Conservation (phyloP, 305 asterid species). For the Rubia tinctorum region DNA sequence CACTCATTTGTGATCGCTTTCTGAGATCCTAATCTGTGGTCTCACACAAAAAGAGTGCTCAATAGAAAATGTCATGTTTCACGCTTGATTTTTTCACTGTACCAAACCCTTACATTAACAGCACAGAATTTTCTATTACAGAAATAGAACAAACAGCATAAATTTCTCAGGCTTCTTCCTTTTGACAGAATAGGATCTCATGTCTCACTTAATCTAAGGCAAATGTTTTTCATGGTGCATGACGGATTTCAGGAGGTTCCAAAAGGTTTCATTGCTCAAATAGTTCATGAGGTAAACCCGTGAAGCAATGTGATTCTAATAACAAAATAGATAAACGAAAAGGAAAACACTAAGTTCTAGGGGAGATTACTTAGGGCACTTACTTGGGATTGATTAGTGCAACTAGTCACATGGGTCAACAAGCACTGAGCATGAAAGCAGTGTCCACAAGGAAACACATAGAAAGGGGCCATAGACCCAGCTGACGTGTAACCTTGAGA, state of each 20-base stretch:
- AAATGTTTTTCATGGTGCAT: background rate
- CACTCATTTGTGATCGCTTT: background rate
- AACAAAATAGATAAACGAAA: background rate
- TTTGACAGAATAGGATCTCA: background rate
- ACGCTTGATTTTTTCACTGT: background rate
- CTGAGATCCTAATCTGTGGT: background rate
- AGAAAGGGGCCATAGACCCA: slow-evolving; percentile 96
- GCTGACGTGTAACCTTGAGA: slow-evolving; percentile 64
- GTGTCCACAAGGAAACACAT: slow-evolving; percentile 97
- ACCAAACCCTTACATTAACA: background rate
- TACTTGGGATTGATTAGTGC: slow-evolving; percentile 82
- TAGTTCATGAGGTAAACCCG: background rate
- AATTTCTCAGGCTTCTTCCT: background rate
- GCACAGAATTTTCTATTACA: background rate
- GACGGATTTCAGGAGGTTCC: background rate
- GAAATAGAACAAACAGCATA: background rate
- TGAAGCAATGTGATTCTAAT: background rate
- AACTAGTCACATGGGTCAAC: slow-evolving; percentile 88
- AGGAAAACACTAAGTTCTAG: background rate
- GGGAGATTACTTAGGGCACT: slow-evolving; percentile 31
- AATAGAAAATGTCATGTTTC: background rate
- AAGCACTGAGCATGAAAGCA: slow-evolving; percentile 91
- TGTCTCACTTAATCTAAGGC: background rate
- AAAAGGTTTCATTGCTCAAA: background rate
- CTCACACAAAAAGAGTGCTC: background rate